phyloP scores from a whole-genome alignment of 1,284 basidiomycete genomes.

The Pterula multifida region DNA sequence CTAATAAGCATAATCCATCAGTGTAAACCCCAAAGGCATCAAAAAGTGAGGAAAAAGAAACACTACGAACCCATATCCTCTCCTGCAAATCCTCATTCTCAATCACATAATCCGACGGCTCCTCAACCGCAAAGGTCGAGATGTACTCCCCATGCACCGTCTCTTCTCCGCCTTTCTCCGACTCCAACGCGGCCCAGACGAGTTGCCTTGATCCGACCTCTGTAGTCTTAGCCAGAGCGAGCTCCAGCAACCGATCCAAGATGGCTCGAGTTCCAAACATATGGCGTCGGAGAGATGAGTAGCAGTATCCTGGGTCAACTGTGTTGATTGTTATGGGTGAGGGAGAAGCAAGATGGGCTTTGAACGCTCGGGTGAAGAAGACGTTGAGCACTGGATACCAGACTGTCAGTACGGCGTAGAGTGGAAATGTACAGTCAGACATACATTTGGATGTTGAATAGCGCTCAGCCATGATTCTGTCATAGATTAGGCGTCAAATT shows the following conservation, averaged over 20 bases:
- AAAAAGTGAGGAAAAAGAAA: not conserved
- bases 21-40: not conserved
- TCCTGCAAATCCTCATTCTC: not conserved
- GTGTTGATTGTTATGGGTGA: conserved; percentile 22
- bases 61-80: not conserved
- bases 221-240: conserved; percentile 15
- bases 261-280: conserved; percentile 9
- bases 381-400: conserved; percentile 17
- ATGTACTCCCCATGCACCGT: not conserved
- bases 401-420: conserved; percentile 2
- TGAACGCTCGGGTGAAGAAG: conserved; percentile 20
- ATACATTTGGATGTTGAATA: conserved; percentile 25
- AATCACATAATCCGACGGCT: not conserved
- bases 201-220: conserved; percentile 18
- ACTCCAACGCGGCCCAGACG: conserved; percentile 27
- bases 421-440: conserved; percentile 5
- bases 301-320: conserved; percentile 23
- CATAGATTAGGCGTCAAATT: not conserved
- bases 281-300: conserved; percentile 14
- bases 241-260: conserved; percentile 9
- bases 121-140: not conserved
- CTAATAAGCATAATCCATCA: not conserved
- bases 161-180: not conserved
- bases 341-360: conserved; percentile 18
- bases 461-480: conserved; percentile 10